Base-by-base conservation (phyloP, 441 rosid species). In the Omphalea diandra region DNA sequence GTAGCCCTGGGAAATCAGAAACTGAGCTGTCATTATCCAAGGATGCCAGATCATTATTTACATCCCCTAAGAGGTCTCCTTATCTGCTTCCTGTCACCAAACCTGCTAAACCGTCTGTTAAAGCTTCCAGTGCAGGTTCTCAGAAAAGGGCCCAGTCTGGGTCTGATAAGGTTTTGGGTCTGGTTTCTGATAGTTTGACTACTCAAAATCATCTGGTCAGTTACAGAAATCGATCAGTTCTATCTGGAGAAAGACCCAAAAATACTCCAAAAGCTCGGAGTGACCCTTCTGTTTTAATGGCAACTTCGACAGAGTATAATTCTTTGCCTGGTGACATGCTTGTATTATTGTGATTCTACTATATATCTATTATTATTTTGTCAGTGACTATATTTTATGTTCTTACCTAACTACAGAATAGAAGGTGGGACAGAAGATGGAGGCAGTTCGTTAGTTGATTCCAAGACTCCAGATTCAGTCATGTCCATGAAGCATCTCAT, bases 401-500 rank as follows among this genome's bases (percentile, higher is more conserved):
- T 72, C 29, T 35, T 53, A 4, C 49, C 36, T 76, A 58, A 65
- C 76, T 74, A 35, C 82, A 87, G 98, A 72, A 71, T 72, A 53
- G 94, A 90, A 75, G 36, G 57, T 73, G 81, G 60, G 68, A 69
- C 82, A 63, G 97, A 87, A 77, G 91, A 83, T 61, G 79, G 80
- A 75, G 69, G 57, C 71, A 69, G 70, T 72, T 79, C 78, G 33
- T 67, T 86, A 65, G 65, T 64, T 50, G 85, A 76, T 75, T 78
- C 87, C 62, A 91, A 68, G 79, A 85, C 87, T 69, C 82, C 88
- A 41, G 96, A 93, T 74, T 84, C 94, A 58, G 78, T 74, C 73
- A 66, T 64, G 72, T 89, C 99, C 59, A 88, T 96, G 97, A 94
- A 90, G 89, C 77, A 86, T 86, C 90, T 96, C 63, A 90, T 96